Evolutionary conservation across 305 asterid species (phyloP), one percentile per base, ranked within the genome.

Genomic region (Plantago coronopus): DNA sequence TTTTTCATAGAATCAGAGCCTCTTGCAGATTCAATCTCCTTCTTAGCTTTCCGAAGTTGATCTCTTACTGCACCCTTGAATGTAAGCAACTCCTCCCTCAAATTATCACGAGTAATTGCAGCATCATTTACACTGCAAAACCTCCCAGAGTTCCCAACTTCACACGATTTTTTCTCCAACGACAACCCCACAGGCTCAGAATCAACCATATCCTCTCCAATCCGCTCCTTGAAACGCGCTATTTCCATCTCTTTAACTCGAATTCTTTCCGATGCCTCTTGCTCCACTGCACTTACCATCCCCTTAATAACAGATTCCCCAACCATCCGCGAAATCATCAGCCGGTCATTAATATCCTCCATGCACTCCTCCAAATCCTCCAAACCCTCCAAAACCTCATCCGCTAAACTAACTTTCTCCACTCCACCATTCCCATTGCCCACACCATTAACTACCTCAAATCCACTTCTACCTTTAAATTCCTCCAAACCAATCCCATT

Each of bases 231-330:
- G 76, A 79, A 64, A 63, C 22, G 54, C 51, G 75, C 74, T 64
- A 82, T 31, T 76, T 87, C 95, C 75, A 79, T 48, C 45, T 91
- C 89, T 68, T 82, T 82, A 19, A 78, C 72, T 2, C 81, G 78
- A 51, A 91, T 69, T 60, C 48, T 80, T 54, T 88, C 94, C 3
- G 81, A 77, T 0, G 87, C 83, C 63, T 86, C 94, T 68, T 86
- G 87, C 55, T 88, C 97, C 62, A 88, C 88, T 21, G 97, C 96
- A 62, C 70, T 72, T 63, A 91, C 95, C 83, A 91, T 80, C 68
- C 98, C 97, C 71, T 83, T 91, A 53, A 82, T 82, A 58, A 91
- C 76, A 45, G 98, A 84, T 62, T 91, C 83, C 69, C 86, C 81
- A n/a, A 91, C 98, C 95, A 91, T 77, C 74, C 94, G 79, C 0